These are phyloP conservation scores for Diaporthe citri DNA, from an alignment of 2,329 filamentous ascomycete species.

Conservation along the genomic window DNA sequence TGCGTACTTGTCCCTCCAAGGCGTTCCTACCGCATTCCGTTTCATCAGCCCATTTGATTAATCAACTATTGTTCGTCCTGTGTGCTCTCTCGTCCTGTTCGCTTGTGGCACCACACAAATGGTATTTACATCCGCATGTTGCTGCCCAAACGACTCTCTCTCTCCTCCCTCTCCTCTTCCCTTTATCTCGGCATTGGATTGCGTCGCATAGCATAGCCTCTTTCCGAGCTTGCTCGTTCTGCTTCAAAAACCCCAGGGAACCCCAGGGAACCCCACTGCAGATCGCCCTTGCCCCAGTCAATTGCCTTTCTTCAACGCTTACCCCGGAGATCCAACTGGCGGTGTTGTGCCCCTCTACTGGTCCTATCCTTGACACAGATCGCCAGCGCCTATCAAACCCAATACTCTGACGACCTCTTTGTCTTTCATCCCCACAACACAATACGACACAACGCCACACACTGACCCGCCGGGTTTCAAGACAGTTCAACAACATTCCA, in stretches of 20 bases:
- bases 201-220: constrained; percentile 7
- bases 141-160: constrained; percentile 5
- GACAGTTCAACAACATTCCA: not conserved
- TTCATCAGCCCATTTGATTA: constrained; percentile 1
- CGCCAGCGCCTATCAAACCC: constrained; percentile 28
- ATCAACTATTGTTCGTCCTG: constrained; percentile 6
- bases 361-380: constrained; percentile 33
- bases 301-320: constrained; percentile 2
- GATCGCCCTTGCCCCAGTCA: constrained; percentile 19
- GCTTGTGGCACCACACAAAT: not conserved
- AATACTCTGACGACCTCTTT: constrained; percentile 12
- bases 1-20: not conserved
- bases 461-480: constrained; percentile 17
- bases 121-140: constrained; percentile 26
- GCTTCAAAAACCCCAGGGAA: constrained; percentile 2
- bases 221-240: not conserved
- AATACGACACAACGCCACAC: constrained; percentile 19
- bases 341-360: constrained; percentile 25
- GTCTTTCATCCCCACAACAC: constrained; percentile 3
- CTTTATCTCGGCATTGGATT: not conserved
- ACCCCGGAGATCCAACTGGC: constrained; percentile 21
- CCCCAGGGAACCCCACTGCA: constrained; percentile 8
- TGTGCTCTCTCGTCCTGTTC: not conserved
- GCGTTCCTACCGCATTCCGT: not conserved
- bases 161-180: not conserved